Conservation (phyloP, 2,329 filamentous ascomycete species). For the Fusarium oligoseptatum region DNA sequence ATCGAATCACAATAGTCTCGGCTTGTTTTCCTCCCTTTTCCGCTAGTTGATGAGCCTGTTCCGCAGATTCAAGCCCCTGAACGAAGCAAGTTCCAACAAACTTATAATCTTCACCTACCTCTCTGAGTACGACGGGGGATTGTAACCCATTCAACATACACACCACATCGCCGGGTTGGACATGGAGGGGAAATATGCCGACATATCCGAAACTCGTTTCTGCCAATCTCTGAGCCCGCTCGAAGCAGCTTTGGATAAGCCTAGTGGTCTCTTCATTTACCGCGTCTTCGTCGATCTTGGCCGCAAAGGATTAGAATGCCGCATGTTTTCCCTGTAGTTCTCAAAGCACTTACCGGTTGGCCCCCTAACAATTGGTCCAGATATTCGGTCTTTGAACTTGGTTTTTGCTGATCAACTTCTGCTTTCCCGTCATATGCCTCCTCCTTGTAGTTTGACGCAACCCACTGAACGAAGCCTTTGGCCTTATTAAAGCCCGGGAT, state of each 20-base stretch:
- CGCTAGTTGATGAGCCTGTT: neutral
- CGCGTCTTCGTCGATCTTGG: neutral
- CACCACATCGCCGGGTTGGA: neutral
- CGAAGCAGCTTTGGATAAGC: neutral
- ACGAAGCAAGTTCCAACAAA: constrained; percentile 6
- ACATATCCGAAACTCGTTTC: constrained; percentile 3
- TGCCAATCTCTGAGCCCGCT: neutral
- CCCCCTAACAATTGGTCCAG: neutral
- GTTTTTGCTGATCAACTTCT: neutral
- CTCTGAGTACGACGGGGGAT: neutral
- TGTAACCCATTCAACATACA: neutral
- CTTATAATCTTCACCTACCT: neutral
- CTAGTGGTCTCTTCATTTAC: neutral
- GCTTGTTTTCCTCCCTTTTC: neutral
- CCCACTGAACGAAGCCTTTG: neutral
- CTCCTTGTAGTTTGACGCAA: neutral
- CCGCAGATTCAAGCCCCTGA: neutral
- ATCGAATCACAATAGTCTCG: neutral
- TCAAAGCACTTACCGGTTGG: neutral
- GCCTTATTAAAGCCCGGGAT: neutral
- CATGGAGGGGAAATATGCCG: constrained; percentile 4
- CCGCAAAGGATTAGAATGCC: neutral
- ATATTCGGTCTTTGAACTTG: neutral
- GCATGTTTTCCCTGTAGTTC: neutral
- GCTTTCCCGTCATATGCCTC: neutral